Conservation (phyloP, 768 basidiomycete species). For the Piloderma croceum region DNA sequence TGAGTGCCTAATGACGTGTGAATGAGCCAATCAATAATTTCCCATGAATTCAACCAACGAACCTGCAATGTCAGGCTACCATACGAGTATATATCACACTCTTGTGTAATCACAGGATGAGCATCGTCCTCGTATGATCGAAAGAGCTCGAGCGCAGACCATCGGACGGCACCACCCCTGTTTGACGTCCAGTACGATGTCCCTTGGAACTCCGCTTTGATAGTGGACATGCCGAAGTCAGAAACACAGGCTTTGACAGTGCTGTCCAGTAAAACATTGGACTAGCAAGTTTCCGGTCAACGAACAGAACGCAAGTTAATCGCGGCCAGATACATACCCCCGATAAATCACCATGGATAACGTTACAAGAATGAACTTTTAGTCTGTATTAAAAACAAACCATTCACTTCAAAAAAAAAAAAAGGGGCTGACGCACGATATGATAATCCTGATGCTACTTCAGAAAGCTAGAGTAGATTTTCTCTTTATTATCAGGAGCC, state of each 20-base stretch:
- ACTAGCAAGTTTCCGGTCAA: constrained; percentile 30
- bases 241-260: constrained; percentile 37
- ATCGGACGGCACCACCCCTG: constrained; percentile 42
- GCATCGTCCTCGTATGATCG: constrained; percentile 22
- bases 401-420: no score
- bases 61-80: constrained; percentile 43
- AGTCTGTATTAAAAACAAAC: no score
- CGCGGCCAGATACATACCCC: no score
- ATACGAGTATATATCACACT: constrained; percentile 43
- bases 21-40: not conserved
- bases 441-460: constrained; percentile 34
- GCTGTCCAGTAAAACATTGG: constrained; percentile 41
- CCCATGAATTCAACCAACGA: not conserved
- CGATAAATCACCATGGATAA: no score
- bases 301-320: not conserved
- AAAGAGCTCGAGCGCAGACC: constrained; percentile 42
- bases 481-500: no score
- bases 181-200: constrained; percentile 26
- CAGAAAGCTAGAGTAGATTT: constrained; percentile 33
- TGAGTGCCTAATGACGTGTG: constrained; percentile 26
- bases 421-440: constrained; percentile 36
- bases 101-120: constrained; percentile 20
- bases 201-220: constrained; percentile 30
- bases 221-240: constrained; percentile 43
- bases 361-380: no score